phyloP scores from a whole-genome alignment of 2,329 filamentous ascomycete genomes.

The Cladosporium halotolerans region DNA sequence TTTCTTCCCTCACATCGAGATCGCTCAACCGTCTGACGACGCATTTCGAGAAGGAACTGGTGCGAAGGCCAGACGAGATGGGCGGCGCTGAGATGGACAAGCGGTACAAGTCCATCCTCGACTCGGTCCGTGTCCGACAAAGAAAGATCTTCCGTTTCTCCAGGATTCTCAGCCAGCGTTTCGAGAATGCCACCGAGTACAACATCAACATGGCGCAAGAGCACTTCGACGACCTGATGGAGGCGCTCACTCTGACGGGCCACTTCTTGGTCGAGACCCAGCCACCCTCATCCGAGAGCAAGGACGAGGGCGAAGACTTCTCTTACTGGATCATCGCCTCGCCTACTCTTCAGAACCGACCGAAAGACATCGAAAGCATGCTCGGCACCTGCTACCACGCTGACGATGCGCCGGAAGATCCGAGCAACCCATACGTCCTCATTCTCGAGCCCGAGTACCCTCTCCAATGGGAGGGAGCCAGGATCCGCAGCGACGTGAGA shows the following conservation, averaged over 20 bases:
- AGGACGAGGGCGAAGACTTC: conserved; percentile 50
- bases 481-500: conserved; percentile 63
- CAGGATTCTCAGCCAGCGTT: conserved; percentile 80
- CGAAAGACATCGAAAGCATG: conserved; percentile 77
- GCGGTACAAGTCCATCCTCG: conserved; percentile 88
- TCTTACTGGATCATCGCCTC: conserved; percentile 63
- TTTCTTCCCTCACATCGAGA: conserved; percentile 87
- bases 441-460: conserved; percentile 75
- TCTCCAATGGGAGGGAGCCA: conserved; percentile 72
- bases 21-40: conserved; percentile 79
- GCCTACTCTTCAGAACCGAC: conserved; percentile 65
- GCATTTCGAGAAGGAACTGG: conserved; percentile 87
- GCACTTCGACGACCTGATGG: conserved; percentile 68
- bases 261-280: conserved; percentile 77
- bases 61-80: conserved; percentile 76
- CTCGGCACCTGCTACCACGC: conserved; percentile 72
- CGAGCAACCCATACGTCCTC: conserved; percentile 74
- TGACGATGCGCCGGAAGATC: conserved; percentile 63
- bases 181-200: conserved; percentile 95
- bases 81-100: conserved; percentile 82
- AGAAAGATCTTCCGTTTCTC: conserved; percentile 95
- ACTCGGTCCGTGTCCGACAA: conserved; percentile 92
- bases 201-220: conserved; percentile 70
- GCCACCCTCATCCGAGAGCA: conserved; percentile 52
- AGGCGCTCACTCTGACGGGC: conserved; percentile 70